A percentile compares a stretch with the other conserved stretches of the same genome.
These are phyloP conservation scores for Cornus suecica DNA, from an alignment of 148 eudicot species.

Conservation along the genomic window DNA sequence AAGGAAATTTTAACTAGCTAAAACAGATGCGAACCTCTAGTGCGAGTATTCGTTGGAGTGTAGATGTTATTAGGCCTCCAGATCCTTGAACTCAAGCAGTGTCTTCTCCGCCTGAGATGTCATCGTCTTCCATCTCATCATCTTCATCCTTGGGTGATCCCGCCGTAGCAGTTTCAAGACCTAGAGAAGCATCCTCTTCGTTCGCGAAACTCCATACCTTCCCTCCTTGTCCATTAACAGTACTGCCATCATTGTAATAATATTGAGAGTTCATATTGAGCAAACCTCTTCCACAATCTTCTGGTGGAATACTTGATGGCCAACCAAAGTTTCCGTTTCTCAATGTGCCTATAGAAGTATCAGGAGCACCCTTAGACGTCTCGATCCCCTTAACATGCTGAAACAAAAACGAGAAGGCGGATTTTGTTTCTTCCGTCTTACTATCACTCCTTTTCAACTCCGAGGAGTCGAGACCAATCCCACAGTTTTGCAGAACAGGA, in stretches of 20 bases:
- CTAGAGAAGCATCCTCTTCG: not conserved
- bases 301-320: not conserved
- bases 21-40: not conserved
- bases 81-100: not conserved
- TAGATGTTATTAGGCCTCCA: not conserved
- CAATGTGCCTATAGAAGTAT: not conserved
- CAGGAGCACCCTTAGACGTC: not conserved
- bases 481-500: not conserved
- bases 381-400: not conserved
- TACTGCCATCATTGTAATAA: not conserved
- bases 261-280: not conserved
- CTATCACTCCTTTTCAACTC: not conserved
- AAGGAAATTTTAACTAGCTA: not conserved
- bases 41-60: not conserved
- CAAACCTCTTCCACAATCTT: not conserved
- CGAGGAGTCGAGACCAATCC: not conserved
- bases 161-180: not conserved
- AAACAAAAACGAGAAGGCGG: not conserved
- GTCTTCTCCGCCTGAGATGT: constrained; percentile 3
- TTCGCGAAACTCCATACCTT: not conserved
- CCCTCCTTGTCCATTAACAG: not conserved
- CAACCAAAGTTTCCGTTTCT: not conserved
- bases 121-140: constrained; percentile 11
- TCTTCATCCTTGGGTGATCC: constrained; percentile 11
- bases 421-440: not conserved